A percentile compares a stretch with the other conserved stretches of the same genome.
Evolutionary conservation across 108 stramenopile genomes (phyloP).

Genomic region (Conticribra weissflogii): DNA sequence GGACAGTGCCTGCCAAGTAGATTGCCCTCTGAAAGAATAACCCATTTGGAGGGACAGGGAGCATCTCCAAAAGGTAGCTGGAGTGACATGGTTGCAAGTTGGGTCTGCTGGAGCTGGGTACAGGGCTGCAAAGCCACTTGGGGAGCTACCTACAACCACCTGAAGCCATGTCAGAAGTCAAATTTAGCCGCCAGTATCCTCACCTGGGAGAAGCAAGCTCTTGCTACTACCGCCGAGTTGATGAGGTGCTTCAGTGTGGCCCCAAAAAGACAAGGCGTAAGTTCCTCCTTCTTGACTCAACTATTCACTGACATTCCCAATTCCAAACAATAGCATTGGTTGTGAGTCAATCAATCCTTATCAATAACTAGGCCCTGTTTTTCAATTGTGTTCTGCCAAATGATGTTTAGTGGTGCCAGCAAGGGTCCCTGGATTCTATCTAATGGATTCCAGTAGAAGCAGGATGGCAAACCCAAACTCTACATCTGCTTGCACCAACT

Average conservation of each 20-base stretch:
- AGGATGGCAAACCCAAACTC: background rate
- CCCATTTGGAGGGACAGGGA: slow-evolving; percentile 21
- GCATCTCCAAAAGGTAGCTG: slow-evolving; percentile 30
- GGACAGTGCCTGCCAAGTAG: slow-evolving; percentile 16
- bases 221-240: background rate
- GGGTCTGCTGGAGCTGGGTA: background rate
- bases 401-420: slow-evolving; percentile 20
- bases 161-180: slow-evolving; percentile 6
- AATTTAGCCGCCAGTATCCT: background rate
- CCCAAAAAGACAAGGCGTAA: slow-evolving; percentile 15
- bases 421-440: background rate
- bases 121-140: slow-evolving; percentile 12
- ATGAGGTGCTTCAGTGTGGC: background rate
- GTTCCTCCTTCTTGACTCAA: slow-evolving; percentile 1
- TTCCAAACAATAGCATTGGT: slow-evolving; percentile 19
- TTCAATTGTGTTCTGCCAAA: slow-evolving; percentile 14
- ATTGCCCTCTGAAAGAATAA: slow-evolving; percentile 12
- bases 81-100: slow-evolving; percentile 5
- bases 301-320: slow-evolving; percentile 12
- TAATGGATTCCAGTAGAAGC: slow-evolving; percentile 7
- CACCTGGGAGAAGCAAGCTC: background rate
- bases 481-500: slow-evolving; percentile 9
- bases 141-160: background rate
- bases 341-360: slow-evolving; percentile 18
- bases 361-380: slow-evolving; percentile 2